phyloP scores from a whole-genome alignment of 2,329 filamentous ascomycete species.

The Microdochium paspali region DNA sequence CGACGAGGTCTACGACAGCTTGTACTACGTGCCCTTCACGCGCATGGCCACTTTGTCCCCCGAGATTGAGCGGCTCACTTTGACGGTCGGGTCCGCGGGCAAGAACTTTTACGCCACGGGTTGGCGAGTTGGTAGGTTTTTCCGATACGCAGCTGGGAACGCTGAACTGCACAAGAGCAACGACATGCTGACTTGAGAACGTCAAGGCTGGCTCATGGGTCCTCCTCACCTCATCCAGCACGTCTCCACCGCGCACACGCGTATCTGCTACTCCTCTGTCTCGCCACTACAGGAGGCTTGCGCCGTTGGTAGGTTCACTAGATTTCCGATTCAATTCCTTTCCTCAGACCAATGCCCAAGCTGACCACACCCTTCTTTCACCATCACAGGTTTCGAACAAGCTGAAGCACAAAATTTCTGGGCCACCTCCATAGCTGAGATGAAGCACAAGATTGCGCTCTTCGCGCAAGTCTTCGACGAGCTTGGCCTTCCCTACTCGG shows the following conservation, averaged over 20 bases:
- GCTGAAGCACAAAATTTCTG: slow-evolving; percentile 82
- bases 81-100: slow-evolving; percentile 91
- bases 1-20: slow-evolving; percentile 87
- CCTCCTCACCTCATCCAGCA: slow-evolving; percentile 83
- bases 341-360: neutral
- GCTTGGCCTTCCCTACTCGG: slow-evolving; percentile 70
- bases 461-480: slow-evolving; percentile 80
- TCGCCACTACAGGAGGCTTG: slow-evolving; percentile 91
- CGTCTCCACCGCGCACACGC: slow-evolving; percentile 84
- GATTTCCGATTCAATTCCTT: neutral
- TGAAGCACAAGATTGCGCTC: slow-evolving; percentile 78
- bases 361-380: neutral
- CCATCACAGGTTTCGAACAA: slow-evolving; percentile 61
- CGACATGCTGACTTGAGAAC: too few relatives aligned
- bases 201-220: slow-evolving; percentile 88
- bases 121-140: slow-evolving; percentile 65
- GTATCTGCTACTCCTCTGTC: slow-evolving; percentile 92
- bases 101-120: slow-evolving; percentile 99
- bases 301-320: slow-evolving; percentile 52
- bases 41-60: slow-evolving; percentile 84
- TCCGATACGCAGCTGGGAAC: neutral
- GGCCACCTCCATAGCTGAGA: slow-evolving; percentile 72
- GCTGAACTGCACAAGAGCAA: neutral
- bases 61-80: slow-evolving; percentile 75
- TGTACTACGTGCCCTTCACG: slow-evolving; percentile 94